These are phyloP conservation scores for Ramaria sp. DNA, from an alignment of 768 basidiomycete genomes.

Conservation along the genomic window DNA sequence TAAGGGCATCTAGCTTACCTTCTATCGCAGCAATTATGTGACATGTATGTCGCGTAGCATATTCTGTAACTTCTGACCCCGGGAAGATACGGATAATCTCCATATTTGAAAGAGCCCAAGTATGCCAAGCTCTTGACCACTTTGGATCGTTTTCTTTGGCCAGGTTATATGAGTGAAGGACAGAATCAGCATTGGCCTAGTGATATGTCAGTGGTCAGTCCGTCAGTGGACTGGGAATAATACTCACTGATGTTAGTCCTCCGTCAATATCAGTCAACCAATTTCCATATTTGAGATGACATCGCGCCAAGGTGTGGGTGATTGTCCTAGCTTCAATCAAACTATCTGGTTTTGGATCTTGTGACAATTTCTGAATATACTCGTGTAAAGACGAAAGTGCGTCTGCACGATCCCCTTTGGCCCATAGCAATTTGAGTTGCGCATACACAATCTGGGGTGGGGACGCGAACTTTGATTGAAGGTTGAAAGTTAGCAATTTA, in stretches of 20 bases:
- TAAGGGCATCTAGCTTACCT: constrained; percentile 1
- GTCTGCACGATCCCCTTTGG: constrained; percentile 25
- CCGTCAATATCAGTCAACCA: constrained; percentile 24
- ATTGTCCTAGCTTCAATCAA: not conserved
- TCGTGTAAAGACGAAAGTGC: constrained; percentile 26
- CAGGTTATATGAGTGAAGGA: constrained; percentile 11
- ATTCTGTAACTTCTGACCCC: constrained; percentile 7
- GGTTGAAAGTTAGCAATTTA: not conserved
- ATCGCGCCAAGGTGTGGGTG: constrained; percentile 27
- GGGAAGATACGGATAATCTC: constrained; percentile 33
- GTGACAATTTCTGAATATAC: constrained; percentile 24
- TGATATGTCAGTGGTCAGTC: constrained; percentile 4
- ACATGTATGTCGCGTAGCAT: constrained; percentile 14
- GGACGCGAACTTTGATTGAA: constrained; percentile 17
- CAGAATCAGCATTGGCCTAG: constrained; percentile 15
- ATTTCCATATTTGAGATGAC: constrained; percentile 36
- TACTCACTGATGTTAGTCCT: not conserved
- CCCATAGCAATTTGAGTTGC: constrained; percentile 37
- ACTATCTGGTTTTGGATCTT: constrained; percentile 11
- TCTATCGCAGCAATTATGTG: constrained; percentile 21
- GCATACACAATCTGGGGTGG: constrained; percentile 38
- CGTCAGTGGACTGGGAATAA: not conserved
- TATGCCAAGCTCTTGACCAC: constrained; percentile 45
- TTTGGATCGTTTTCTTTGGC: constrained; percentile 35
- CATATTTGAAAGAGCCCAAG: constrained; percentile 38